Percentiles rank a stretch among this genome's conserved stretches.
Conservation (phyloP, 176 grass and related monocot species). For the Oryza meyeriana region DNA sequence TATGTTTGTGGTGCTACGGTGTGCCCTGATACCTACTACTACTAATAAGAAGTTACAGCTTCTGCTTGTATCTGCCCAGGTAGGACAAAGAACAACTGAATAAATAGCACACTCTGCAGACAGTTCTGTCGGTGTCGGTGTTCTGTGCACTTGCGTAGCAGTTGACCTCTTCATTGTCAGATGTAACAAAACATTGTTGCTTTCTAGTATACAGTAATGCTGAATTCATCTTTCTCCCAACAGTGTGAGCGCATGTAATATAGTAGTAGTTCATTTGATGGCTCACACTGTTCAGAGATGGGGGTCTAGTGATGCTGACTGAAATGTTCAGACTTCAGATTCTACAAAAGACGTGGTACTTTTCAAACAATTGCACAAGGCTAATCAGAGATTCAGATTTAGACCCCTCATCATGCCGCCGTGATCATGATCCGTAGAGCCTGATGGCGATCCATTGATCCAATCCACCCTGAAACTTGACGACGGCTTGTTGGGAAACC, state of each 20-base stretch:
- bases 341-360: neutral
- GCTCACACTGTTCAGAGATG: neutral
- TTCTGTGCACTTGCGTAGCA: neutral
- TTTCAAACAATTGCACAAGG: neutral
- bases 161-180: neutral
- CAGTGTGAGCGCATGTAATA: neutral
- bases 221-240: neutral
- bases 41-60: neutral
- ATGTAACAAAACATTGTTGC: neutral
- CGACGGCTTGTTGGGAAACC: constrained; percentile 2
- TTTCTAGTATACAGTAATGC: neutral
- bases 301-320: neutral
- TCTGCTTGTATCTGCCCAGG: neutral
- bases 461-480: neutral
- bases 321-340: neutral
- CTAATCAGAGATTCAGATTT: neutral
- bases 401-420: too few relatives aligned
- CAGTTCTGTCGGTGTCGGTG: neutral
- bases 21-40: neutral
- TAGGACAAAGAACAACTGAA: neutral
- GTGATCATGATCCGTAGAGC: too few relatives aligned
- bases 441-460: neutral
- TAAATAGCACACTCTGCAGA: neutral
- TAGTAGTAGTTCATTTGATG: neutral
- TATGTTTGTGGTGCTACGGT: neutral